phyloP scores from a whole-genome alignment of 2,329 filamentous ascomycete species.

The Graphilbum sp. region DNA sequence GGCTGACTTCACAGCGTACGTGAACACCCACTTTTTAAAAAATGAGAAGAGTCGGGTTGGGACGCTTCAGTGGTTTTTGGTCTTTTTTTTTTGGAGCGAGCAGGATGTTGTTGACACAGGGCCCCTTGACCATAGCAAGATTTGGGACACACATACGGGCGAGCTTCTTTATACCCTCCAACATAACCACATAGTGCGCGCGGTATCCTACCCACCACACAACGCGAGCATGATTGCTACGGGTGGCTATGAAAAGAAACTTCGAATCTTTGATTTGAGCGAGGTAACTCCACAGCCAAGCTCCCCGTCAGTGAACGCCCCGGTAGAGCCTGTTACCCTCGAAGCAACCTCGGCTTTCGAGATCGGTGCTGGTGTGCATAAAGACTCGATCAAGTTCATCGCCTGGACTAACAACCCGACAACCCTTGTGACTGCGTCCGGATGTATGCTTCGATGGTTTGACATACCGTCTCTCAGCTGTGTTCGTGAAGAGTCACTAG shows the following conservation, averaged over 20 bases:
- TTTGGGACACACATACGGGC: constrained; percentile 94
- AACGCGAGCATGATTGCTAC: constrained; percentile 76
- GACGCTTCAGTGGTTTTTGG: too few relatives aligned
- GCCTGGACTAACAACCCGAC: constrained; percentile 86
- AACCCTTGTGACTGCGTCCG: constrained; percentile 76
- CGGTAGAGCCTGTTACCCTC: constrained; percentile 27
- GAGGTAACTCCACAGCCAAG: constrained; percentile 30
- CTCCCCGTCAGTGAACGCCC: constrained; percentile 15
- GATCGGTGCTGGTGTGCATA: constrained; percentile 72
- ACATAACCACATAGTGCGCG: constrained; percentile 89
- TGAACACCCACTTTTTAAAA: constrained; percentile 7
- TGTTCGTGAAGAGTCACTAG: constrained; percentile 61
- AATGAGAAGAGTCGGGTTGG: too few relatives aligned
- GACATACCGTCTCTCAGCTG: constrained; percentile 64
- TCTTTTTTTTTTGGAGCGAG: too few relatives aligned
- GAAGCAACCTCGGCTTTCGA: constrained; percentile 57
- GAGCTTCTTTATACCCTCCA: constrained; percentile 75
- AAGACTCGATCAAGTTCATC: constrained; percentile 85
- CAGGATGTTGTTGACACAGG: too few relatives aligned
- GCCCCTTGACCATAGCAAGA: constrained; percentile 42
- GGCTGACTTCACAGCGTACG: constrained; percentile 87
- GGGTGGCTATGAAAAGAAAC: constrained; percentile 89
- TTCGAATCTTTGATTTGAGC: constrained; percentile 80
- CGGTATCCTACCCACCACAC: constrained; percentile 76
- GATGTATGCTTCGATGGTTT: constrained; percentile 90